phyloP scores from a whole-genome alignment of 768 basidiomycete species.

The Trametes cubensis region DNA sequence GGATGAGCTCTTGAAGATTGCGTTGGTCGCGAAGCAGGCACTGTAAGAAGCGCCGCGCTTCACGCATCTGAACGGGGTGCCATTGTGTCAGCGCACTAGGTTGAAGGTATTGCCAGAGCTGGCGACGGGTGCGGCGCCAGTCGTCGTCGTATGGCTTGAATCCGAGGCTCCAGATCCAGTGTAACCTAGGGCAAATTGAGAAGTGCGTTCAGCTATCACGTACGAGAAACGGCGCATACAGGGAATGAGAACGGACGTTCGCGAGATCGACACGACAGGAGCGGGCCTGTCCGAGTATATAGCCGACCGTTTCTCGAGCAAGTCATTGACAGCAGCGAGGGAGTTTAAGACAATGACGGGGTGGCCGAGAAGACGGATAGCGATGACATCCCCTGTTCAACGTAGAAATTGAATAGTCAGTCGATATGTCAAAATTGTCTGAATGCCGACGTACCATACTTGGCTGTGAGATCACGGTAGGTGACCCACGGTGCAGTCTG shows the following conservation, averaged over 20 bases:
- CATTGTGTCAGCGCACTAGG: constrained; percentile 1
- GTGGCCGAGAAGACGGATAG: background rate
- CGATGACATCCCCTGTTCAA: background rate
- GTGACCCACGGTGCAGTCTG: background rate
- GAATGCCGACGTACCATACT: background rate
- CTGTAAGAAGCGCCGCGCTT: background rate
- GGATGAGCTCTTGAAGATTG: background rate
- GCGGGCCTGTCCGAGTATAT: background rate
- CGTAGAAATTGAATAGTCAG: background rate
- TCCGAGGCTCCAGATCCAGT: constrained; percentile 8
- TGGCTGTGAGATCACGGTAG: background rate
- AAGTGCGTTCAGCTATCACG: background rate
- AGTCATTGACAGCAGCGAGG: background rate
- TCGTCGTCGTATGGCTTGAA: constrained; percentile 9
- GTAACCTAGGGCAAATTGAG: background rate
- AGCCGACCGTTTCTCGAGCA: background rate
- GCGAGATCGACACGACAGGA: background rate
- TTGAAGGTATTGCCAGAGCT: constrained; percentile 2
- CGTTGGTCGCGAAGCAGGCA: background rate
- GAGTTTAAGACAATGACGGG: background rate
- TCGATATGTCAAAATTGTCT: background rate
- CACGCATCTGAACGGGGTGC: background rate
- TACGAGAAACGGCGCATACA: too few relatives aligned
- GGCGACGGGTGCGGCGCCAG: constrained; percentile 12
- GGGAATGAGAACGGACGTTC: background rate